Conservation (phyloP, 352 stramenopile species). For the Vaucheria bursata region DNA sequence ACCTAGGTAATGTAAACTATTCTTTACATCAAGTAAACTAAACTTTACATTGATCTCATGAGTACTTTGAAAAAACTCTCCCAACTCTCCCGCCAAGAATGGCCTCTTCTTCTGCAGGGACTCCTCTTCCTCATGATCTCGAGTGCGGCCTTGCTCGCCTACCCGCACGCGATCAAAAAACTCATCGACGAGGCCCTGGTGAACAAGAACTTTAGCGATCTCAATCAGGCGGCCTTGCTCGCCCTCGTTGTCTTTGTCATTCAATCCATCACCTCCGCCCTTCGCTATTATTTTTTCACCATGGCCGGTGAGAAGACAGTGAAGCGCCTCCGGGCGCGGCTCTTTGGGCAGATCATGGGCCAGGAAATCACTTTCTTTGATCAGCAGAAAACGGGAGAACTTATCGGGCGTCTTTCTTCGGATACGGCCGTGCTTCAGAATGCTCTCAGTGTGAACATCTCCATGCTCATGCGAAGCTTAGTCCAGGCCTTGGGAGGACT, state of each 20-base stretch:
- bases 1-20: too few species aligned
- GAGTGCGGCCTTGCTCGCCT: too few species aligned
- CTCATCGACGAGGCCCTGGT: too few species aligned
- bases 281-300: conserved; percentile 72
- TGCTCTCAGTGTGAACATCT: not conserved
- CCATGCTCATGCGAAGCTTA: not conserved
- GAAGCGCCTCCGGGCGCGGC: conserved; percentile 60
- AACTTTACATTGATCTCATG: too few species aligned
- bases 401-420: not conserved
- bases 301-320: conserved; percentile 73
- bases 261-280: conserved; percentile 67
- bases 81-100: too few species aligned
- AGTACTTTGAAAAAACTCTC: too few species aligned
- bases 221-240: too few species aligned
- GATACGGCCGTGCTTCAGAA: not conserved
- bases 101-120: too few species aligned
- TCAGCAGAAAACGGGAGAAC: not conserved
- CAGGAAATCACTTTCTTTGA: conserved; percentile 58
- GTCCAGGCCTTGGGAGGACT: not conserved
- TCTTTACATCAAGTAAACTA: too few species aligned
- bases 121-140: too few species aligned
- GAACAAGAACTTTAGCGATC: too few species aligned
- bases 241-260: conserved; percentile 70
- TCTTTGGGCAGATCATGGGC: conserved; percentile 64
- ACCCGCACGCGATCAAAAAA: too few species aligned